Percentiles rank a stretch among this genome's conserved stretches.
Conservation (phyloP, 345 rosid species). For the Kernera saxatilis region DNA sequence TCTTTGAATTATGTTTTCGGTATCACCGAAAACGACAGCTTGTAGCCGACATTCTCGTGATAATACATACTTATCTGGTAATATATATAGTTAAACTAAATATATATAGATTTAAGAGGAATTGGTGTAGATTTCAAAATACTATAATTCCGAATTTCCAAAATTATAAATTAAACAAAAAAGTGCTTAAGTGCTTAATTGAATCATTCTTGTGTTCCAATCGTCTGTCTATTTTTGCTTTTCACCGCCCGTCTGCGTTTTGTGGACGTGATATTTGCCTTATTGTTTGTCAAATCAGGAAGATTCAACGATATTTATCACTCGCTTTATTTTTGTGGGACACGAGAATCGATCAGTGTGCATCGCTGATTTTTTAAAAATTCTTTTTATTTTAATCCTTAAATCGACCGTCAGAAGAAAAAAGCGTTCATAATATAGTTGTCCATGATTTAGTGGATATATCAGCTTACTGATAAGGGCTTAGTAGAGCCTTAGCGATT, state of each 20-base stretch:
- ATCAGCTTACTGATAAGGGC: not conserved
- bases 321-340: not conserved
- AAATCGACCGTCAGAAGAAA: not conserved
- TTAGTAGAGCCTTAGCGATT: not conserved
- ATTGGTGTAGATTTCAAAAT: not conserved
- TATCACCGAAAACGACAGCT: conserved; percentile 5
- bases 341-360: conserved; percentile 8
- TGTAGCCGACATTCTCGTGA: conserved; percentile 1
- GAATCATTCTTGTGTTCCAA: not conserved
- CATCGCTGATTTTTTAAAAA: not conserved
- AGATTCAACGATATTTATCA: conserved; percentile 15
- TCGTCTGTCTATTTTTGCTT: not conserved
- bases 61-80: not conserved
- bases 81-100: not conserved
- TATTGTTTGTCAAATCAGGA: not conserved
- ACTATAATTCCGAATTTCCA: not conserved
- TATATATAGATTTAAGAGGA: too few species aligned
- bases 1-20: not conserved
- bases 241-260: not conserved
- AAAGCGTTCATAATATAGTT: not conserved
- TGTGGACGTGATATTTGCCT: not conserved
- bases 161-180: not conserved
- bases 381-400: not conserved
- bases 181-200: not conserved
- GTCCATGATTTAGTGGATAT: not conserved